Base-by-base conservation (phyloP, 2,329 filamentous ascomycete genomes). In the Nannizziopsis arthrosporioides region DNA sequence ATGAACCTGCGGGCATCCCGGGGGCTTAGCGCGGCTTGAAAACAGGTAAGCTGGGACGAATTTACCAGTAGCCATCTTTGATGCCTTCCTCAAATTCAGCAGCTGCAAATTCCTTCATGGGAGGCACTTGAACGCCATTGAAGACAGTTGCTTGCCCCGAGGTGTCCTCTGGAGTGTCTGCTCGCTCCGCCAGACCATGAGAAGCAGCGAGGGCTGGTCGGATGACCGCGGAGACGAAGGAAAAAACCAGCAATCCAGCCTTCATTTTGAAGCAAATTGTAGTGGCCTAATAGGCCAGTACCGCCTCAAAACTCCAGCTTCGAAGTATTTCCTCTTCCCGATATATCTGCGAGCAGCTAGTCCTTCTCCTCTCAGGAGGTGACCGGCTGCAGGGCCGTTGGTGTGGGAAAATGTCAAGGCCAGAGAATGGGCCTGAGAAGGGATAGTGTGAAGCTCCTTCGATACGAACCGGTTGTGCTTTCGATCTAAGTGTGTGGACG, bases 1-100 rank as follows among this genome's bases (percentile, higher is more conserved):
- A 76, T 63, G 54, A 75, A 70, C 71, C 71, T 74, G 52, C 7
- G 27, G 19, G 18, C 19, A 38, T 47, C 63, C 49, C 62, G 35
- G 9, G 14, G 5, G 3, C 15, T 47, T 38, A 50, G 52, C 30
- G 31, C 12, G 32, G 7, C n/a, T 30, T 22, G 12, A 45, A 27
- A 37, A 17, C 15, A 15, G 17, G 12, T 14, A 7, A 17, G n/a
- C 14, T 30, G 32, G 37, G 40, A 27, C 14, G 36, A 34, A 47
- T 65, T 57, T 55, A 73, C 72, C 73, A 75, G 54, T 74, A 73
- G 38, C 73, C 72, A 52, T 74, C 68, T 54, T 71, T 71, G 18
- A 69, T 68, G n/a, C 63, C 65, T 47, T 71, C 65, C 7, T 70
- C 65, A 47, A 75, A 74, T 42, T 65, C 67, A 11, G 69, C 64